These are phyloP conservation scores for Termitomyces sp. DNA, from an alignment of 768 basidiomycete species.

Conservation along the genomic window DNA sequence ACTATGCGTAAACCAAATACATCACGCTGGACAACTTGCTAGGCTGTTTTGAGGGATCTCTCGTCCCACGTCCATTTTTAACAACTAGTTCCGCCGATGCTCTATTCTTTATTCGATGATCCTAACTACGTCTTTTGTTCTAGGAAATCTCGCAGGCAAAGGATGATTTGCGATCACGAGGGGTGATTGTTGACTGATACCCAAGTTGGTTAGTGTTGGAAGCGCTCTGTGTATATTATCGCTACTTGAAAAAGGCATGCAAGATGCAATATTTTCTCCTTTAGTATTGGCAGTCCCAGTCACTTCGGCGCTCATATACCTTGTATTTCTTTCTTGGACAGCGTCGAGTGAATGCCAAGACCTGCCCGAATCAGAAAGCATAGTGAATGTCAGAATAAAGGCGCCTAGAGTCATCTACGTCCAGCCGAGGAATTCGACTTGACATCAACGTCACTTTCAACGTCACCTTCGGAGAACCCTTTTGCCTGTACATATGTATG, in stretches of 20 bases:
- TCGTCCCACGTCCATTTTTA: slow-evolving; percentile 1
- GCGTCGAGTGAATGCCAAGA: neutral
- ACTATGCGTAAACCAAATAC: neutral
- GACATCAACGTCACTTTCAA: neutral
- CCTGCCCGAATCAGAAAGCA: neutral
- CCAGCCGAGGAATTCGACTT: neutral
- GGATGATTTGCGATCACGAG: slow-evolving; percentile 53
- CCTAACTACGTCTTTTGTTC: slow-evolving; percentile 7
- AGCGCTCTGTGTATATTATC: neutral
- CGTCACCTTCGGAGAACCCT: neutral
- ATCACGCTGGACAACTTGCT: neutral
- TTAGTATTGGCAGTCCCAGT: neutral
- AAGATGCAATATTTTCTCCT: neutral
- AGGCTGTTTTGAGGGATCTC: neutral
- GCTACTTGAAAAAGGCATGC: neutral
- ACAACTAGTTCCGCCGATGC: slow-evolving; percentile 5
- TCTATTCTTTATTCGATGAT: neutral
- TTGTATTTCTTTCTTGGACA: neutral
- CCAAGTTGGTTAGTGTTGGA: neutral
- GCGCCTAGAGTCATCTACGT: neutral
- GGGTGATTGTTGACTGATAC: slow-evolving; percentile 56
- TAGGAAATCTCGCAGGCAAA: slow-evolving; percentile 58
- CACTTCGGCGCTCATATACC: neutral
- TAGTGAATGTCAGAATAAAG: neutral
- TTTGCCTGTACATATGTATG: neutral